These are phyloP conservation scores for Endothia cerciana DNA, from an alignment of 2,329 filamentous ascomycete species.

Conservation along the genomic window DNA sequence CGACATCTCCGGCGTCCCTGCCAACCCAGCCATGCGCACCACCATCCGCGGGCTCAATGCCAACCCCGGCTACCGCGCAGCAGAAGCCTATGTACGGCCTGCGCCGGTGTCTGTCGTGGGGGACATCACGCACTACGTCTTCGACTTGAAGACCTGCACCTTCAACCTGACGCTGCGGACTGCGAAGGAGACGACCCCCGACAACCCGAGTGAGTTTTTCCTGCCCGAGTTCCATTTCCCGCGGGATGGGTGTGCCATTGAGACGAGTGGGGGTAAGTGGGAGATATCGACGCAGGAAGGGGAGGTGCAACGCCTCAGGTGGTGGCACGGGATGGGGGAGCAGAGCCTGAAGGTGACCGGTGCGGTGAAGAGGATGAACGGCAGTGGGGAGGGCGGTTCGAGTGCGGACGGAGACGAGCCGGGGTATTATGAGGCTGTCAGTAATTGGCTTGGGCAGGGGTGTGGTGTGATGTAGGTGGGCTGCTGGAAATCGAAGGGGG, in stretches of 20 bases:
- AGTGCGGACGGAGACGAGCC: constrained; percentile 68
- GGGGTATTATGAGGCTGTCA: constrained; percentile 76
- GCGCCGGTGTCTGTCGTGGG: constrained; percentile 78
- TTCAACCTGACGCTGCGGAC: constrained; percentile 76
- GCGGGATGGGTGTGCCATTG: constrained; percentile 69
- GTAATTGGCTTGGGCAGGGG: constrained; percentile 51
- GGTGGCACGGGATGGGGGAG: constrained; percentile 91
- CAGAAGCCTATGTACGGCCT: constrained; percentile 90
- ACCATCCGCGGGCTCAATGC: constrained; percentile 62
- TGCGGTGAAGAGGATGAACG: constrained; percentile 66
- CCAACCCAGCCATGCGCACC: constrained; percentile 34
- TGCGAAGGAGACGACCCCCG: constrained; percentile 54
- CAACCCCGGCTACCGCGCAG: constrained; percentile 78
- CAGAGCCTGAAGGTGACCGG: constrained; percentile 80
- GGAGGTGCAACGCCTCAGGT: constrained; percentile 75
- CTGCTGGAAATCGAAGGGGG: too few species aligned
- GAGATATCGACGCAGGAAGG: constrained; percentile 73
- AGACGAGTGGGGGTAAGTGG: constrained; percentile 88
- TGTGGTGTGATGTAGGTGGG: constrained; percentile 57
- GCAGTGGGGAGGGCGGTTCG: constrained; percentile 58
- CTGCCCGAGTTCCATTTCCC: constrained; percentile 94
- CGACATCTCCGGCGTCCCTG: neutral
- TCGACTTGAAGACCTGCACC: constrained; percentile 78
- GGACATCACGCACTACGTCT: constrained; percentile 70
- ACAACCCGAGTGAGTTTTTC: constrained; percentile 78